phyloP scores from a whole-genome alignment of 192 early-diverging fungal species.

The Backusella circina region DNA sequence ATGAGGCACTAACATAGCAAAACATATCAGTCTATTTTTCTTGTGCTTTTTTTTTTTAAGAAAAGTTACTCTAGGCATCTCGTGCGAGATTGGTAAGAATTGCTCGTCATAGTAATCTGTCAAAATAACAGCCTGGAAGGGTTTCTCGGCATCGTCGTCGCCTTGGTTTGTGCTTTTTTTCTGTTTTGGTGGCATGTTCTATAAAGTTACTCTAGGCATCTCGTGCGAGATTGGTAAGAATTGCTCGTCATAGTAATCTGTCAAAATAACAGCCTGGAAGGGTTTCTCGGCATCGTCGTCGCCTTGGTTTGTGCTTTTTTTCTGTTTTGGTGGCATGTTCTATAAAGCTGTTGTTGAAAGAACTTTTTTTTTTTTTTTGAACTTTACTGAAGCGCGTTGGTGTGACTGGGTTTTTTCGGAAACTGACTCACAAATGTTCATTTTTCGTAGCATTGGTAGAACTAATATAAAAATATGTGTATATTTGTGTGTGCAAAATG shows the following conservation, averaged over 20 bases:
- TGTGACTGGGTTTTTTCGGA: not conserved
- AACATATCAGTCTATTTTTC: not conserved
- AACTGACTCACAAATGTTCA: not conserved
- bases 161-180: conserved; percentile 11
- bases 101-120: conserved; percentile 87
- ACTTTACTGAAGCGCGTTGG: not conserved
- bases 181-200: conserved; percentile 26
- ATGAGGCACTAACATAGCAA: conserved; percentile 70
- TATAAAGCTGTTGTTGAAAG: not conserved
- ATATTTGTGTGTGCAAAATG: too few relatives aligned
- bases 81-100: conserved; percentile 83
- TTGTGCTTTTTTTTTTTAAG: not conserved
- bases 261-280: conserved; percentile 88
- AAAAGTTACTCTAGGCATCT: conserved; percentile 69
- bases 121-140: conserved; percentile 87
- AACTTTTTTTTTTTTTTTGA: not conserved
- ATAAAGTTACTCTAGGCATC: conserved; percentile 67
- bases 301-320: conserved; percentile 5
- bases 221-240: conserved; percentile 86
- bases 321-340: conserved; percentile 32
- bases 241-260: conserved; percentile 84
- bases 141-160: conserved; percentile 55
- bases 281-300: conserved; percentile 59
- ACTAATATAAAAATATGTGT: too few relatives aligned
- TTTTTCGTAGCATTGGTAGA: not conserved